Conservation (phyloP, 1,284 basidiomycete genomes). For the Inonotus obliquus region DNA sequence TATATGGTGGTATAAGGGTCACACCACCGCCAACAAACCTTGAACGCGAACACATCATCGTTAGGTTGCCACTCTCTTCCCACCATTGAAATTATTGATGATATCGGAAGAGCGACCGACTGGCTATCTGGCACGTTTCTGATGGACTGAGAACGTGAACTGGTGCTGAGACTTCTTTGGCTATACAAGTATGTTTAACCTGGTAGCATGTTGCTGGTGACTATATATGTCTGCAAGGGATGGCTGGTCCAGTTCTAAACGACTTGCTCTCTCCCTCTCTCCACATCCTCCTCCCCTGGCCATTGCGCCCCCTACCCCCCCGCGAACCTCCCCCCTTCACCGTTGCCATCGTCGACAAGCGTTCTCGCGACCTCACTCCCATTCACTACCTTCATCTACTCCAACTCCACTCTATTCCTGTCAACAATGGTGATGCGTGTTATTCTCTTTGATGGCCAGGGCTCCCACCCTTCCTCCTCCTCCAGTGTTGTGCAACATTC, state of each 20-base stretch:
- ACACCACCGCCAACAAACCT: neutral
- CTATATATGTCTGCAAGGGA: neutral
- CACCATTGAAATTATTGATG: neutral
- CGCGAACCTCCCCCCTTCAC: neutral
- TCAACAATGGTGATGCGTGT: constrained; percentile 15
- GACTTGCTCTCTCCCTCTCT: neutral
- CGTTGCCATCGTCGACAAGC: neutral
- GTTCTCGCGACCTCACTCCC: neutral
- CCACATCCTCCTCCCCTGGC: neutral
- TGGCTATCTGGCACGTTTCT: too few species aligned
- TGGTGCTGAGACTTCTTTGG: too few species aligned
- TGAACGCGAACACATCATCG: neutral
- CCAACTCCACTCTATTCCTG: neutral
- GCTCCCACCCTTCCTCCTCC: constrained; percentile 6
- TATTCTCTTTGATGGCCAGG: constrained; percentile 19
- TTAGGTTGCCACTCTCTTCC: too few species aligned
- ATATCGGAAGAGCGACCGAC: neutral
- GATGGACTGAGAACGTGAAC: too few species aligned
- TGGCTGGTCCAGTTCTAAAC: constrained; percentile 1
- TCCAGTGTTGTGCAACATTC: neutral
- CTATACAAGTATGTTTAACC: neutral
- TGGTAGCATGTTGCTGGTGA: neutral
- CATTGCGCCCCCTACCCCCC: neutral
- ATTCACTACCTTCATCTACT: neutral
- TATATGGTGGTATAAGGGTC: neutral